These are phyloP conservation scores for Backusella australiensis DNA, from an alignment of 192 early-diverging fungal species.

Conservation along the genomic window DNA sequence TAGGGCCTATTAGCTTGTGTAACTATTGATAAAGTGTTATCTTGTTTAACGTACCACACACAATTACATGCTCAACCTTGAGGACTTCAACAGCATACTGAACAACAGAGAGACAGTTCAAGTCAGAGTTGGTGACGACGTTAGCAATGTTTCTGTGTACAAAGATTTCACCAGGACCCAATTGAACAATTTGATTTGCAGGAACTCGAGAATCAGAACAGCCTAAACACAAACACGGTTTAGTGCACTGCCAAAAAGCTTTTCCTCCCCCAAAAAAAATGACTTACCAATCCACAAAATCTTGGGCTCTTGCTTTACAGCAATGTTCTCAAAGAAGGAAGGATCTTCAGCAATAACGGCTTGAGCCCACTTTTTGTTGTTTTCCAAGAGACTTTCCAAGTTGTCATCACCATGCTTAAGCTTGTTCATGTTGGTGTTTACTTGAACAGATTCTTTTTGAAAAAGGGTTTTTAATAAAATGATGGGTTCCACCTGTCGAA, in stretches of 20 bases:
- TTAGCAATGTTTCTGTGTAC: slow-evolving; percentile 98
- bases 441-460: neutral
- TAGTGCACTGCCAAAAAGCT: neutral
- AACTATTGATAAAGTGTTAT: neutral
- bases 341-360: slow-evolving; percentile 58
- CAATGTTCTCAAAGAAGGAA: slow-evolving; percentile 68
- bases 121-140: slow-evolving; percentile 77
- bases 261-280: neutral
- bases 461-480: neutral
- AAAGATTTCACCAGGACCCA: slow-evolving; percentile 85
- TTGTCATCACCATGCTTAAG: slow-evolving; percentile 22
- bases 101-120: slow-evolving; percentile 80
- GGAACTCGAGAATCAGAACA: slow-evolving; percentile 95
- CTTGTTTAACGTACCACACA: slow-evolving; percentile 62
- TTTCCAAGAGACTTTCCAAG: slow-evolving; percentile 39
- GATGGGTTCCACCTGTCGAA: neutral
- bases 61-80: slow-evolving; percentile 90
- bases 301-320: slow-evolving; percentile 76
- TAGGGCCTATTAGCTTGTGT: neutral
- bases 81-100: slow-evolving; percentile 93
- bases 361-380: slow-evolving; percentile 65
- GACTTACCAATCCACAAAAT: slow-evolving; percentile 79
- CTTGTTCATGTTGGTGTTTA: slow-evolving; percentile 11
- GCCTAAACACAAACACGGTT: slow-evolving; percentile 36
- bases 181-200: slow-evolving; percentile 70